These are phyloP conservation scores for Streptanthus diversifolius DNA, from an alignment of 345 rosid species.

Conservation along the genomic window DNA sequence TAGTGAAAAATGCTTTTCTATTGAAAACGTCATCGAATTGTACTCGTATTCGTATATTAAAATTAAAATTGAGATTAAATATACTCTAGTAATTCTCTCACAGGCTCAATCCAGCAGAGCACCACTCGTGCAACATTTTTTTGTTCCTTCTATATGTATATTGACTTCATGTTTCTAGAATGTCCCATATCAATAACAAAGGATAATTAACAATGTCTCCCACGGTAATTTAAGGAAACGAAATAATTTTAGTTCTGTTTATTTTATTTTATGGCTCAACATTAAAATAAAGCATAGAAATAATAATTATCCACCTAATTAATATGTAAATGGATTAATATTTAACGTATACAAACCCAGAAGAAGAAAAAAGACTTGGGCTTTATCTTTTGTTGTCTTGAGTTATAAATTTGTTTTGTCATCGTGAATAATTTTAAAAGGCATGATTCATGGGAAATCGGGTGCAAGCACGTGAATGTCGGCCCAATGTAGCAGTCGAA, in stretches of 20 bases:
- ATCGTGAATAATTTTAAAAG: slow-evolving; percentile 29
- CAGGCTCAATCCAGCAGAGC: slow-evolving; percentile 38
- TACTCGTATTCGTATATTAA: not conserved
- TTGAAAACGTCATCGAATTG: slow-evolving; percentile 13
- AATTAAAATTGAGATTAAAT: not conserved
- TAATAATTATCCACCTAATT: not conserved
- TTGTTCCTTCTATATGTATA: slow-evolving; percentile 6
- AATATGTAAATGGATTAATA: not conserved
- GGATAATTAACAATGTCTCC: slow-evolving; percentile 2
- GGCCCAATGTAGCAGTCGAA: slow-evolving; percentile 37
- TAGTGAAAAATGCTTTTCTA: not conserved
- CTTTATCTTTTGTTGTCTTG: not conserved
- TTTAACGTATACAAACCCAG: not conserved
- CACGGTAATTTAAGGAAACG: not conserved
- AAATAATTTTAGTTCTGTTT: not conserved
- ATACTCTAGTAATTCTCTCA: slow-evolving; percentile 5
- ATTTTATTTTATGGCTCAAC: not conserved
- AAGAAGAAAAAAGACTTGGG: not conserved
- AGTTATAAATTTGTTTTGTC: slow-evolving; percentile 13
- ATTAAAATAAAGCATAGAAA: not conserved
- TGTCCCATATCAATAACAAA: slow-evolving; percentile 7
- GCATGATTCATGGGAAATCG: slow-evolving; percentile 39
- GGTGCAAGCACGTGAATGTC: slow-evolving; percentile 58
- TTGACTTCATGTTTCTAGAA: slow-evolving; percentile 31
- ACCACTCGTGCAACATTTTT: slow-evolving; percentile 64